Evolutionary conservation across 2,329 filamentous ascomycete genomes (phyloP), one percentile per base, ranked within the genome.

Genomic region (Pseudocercospora cruenta): DNA sequence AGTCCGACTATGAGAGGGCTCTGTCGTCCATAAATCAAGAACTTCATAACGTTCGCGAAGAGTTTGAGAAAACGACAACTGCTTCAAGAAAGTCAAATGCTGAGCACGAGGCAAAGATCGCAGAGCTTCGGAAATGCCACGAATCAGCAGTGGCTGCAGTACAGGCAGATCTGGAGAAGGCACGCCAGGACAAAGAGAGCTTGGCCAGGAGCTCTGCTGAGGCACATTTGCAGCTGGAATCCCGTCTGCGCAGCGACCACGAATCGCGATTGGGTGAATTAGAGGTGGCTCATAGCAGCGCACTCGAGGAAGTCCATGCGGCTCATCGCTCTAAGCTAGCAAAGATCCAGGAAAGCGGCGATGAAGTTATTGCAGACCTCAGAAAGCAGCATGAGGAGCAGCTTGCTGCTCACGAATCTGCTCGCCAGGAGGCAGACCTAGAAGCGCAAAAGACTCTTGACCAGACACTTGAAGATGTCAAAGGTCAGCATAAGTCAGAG

Each of bases 81-180:
- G 36, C 36, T 39, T 39, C 36, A 39, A 39, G 14, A 14, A 39
- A 39, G 36, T 39, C 47, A 12, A n/a, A 31, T 10, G 43, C 24
- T 10, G 51, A 33, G 19, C 43, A 61, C 19, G 49, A 62, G 10
- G 51, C 58, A 0, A 60, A 65, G 19, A 31, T 63, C 21, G 60
- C 51, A 21, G 39, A 63, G 7, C 58, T 60, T 4, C 61, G 63
- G 33, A 61, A 55, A 28, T 64, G 64, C 6, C 67, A 70, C 58
- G 59, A 55, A 4, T 59, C 53, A 22, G 39, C 33, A 16, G 31
- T 63, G 3, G 45, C 43, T 7, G 10, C 8, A 19, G 9, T 64
- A 22, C 33, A 14, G 33, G 16, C 33, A n/a, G 47, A 62, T 14
- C 57, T 58, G 33, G 36, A 64, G 47, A 36, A 39, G 39, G 51